Conservation (phyloP, 306 rosid genomes). For the Medicago ruthenica region DNA sequence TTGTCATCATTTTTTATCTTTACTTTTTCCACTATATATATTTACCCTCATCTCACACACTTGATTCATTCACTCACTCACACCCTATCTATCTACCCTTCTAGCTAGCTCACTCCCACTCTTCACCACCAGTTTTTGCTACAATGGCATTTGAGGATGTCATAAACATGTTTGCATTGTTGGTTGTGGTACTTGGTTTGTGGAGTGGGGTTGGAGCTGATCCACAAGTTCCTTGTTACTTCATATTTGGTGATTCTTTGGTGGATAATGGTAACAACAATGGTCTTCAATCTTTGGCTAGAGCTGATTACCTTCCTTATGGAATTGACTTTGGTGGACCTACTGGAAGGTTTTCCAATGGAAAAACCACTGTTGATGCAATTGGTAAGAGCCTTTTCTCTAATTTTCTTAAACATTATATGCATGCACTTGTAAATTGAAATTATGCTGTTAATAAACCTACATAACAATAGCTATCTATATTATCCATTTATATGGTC, state of each 20-base stretch:
- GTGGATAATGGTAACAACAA: conserved; percentile 76
- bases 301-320: conserved; percentile 63
- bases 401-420: not conserved
- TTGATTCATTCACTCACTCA: conserved; percentile 38
- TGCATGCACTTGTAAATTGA: conserved; percentile 2
- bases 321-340: conserved; percentile 72
- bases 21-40: conserved; percentile 34
- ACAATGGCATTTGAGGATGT: conserved; percentile 44
- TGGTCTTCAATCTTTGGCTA: conserved; percentile 50
- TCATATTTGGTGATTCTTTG: conserved; percentile 73
- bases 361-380: conserved; percentile 60
- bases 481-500: not conserved
- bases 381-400: conserved; percentile 53
- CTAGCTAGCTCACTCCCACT: too few relatives aligned
- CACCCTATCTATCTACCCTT: not conserved
- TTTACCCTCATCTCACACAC: conserved; percentile 12
- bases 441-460: conserved; percentile 1
- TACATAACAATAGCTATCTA: not conserved
- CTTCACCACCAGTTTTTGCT: conserved; percentile 26
- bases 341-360: conserved; percentile 69
- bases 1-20: not conserved
- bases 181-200: conserved; percentile 45
- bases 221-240: conserved; percentile 58
- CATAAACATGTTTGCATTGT: conserved; percentile 9
- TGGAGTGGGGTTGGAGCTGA: conserved; percentile 56